These are phyloP conservation scores for Hericium coralloides DNA, from an alignment of 768 basidiomycete species.

Conservation along the genomic window DNA sequence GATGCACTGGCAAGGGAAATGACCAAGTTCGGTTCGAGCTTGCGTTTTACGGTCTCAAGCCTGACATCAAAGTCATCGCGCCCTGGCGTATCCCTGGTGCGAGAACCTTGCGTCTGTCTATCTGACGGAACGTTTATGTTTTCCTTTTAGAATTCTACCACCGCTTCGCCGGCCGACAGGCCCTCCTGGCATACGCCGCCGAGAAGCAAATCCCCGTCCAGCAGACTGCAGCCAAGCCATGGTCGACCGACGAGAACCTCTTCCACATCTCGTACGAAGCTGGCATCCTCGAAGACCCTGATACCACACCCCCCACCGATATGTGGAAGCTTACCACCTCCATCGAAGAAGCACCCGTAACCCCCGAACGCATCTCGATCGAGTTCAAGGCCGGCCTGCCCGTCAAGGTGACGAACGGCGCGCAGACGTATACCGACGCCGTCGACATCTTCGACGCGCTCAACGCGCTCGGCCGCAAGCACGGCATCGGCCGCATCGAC, in stretches of 20 bases:
- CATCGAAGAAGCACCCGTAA: constrained; percentile 71
- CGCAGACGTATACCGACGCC: constrained; percentile 71
- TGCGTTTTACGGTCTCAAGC: constrained; percentile 97
- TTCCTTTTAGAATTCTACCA: constrained; percentile 77
- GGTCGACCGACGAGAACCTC: constrained; percentile 99
- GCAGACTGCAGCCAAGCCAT: constrained; percentile 94
- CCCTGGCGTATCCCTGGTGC: constrained; percentile 94
- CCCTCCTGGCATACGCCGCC: constrained; percentile 83
- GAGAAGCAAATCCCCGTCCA: constrained; percentile 85
- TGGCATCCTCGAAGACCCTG: constrained; percentile 95
- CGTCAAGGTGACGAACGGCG: constrained; percentile 55
- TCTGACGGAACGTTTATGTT: not conserved
- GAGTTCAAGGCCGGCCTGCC: constrained; percentile 87
- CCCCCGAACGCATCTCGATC: constrained; percentile 73
- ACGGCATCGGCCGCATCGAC: constrained; percentile 95
- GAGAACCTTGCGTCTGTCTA: constrained; percentile 9
- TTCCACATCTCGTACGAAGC: constrained; percentile 99
- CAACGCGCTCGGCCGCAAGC: constrained; percentile 87
- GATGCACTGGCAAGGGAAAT: constrained; percentile 99
- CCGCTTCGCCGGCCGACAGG: constrained; percentile 92
- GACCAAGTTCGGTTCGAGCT: constrained; percentile 99
- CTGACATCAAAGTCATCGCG: constrained; percentile 97
- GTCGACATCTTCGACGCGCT: constrained; percentile 91
- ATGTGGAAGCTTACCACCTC: constrained; percentile 98
- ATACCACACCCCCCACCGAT: constrained; percentile 86